Evolutionary conservation across 768 basidiomycete genomes (phyloP), one percentile per base, ranked within the genome.

Genomic region (Tephrocybe sp.): DNA sequence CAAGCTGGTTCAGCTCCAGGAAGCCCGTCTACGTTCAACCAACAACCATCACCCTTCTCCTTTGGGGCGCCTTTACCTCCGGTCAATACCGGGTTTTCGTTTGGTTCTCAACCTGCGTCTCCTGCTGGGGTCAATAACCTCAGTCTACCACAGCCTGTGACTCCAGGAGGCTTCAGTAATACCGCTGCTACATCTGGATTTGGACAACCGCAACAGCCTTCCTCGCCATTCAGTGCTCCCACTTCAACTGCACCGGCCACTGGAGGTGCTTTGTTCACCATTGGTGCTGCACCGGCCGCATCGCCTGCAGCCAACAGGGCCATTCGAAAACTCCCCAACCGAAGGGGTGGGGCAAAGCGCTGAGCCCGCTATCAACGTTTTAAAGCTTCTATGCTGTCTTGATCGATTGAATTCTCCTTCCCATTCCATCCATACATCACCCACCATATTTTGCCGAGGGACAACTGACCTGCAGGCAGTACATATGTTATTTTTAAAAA

Each of bases 71-170:
- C 76, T 6, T 50, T 74, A 4, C 57, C 73, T 31, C 58, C 77
- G 13, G 50, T 63, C 3, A 62, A 57, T 45, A 60, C 68, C 20
- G 51, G 72, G 1, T 85, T 84, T 56, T 41, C 68, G 8, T 85
- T 85, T 60, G 81, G 77, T 17, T 70, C 77, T 33, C 83, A 83
- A 57, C 82, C 84, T 45, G 76, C 73, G 35, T 85, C 83, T 9
- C 83, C 83, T 22, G 82, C 77, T 39, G 66, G 67, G 48, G 66
- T 66, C 14, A 67, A 26, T 26, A 26, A 56, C 20, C 54, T 74
- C 43, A 66, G 52, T 45, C 60, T 78, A 34, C 73, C 80, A 5
- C 70, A 64, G 33, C 59, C 71, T 49, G 55, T 65, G 23, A 62
- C 67, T 23, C 63, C 72, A 19, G 69, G 68, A 9, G 69, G 69